Conservation (phyloP, 345 rosid species). For the Microthlaspi erraticum region DNA sequence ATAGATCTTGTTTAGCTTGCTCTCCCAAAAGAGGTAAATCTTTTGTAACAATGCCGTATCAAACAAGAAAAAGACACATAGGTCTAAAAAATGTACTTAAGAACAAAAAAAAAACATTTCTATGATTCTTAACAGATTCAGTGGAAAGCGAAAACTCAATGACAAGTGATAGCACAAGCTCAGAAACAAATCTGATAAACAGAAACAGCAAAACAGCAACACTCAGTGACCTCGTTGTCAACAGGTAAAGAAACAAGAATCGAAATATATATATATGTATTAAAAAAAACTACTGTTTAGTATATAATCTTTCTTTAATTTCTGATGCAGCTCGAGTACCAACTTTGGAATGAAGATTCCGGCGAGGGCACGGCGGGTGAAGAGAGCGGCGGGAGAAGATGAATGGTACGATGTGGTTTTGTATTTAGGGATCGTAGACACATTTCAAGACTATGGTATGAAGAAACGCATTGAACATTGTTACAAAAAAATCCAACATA, state of each 20-base stretch:
- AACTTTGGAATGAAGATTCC: conserved; percentile 49
- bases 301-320: neutral
- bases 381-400: conserved; percentile 9
- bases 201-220: conserved; percentile 11
- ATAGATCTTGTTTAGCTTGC: conserved; percentile 2
- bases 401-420: conserved; percentile 48
- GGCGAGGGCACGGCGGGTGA: conserved; percentile 51
- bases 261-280: too few species aligned
- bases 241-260: conserved; percentile 43
- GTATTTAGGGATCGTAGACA: conserved; percentile 53
- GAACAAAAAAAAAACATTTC: neutral
- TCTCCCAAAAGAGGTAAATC: conserved; percentile 30
- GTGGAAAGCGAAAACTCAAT: conserved; percentile 20
- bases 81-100: neutral
- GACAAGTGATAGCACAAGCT: conserved; percentile 10
- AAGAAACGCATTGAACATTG: conserved; percentile 57
- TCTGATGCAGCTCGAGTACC: conserved; percentile 24
- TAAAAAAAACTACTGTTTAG: too few species aligned
- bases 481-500: conserved; percentile 57
- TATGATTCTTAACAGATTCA: conserved; percentile 28
- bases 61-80: neutral
- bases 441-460: conserved; percentile 52
- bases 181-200: conserved; percentile 23
- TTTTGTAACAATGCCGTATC: neutral
- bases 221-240: conserved; percentile 23